Evolutionary conservation across 1,139 yeast genomes (phyloP), one percentile per base, ranked within the genome.

Genomic region (Taphrina deformans): DNA sequence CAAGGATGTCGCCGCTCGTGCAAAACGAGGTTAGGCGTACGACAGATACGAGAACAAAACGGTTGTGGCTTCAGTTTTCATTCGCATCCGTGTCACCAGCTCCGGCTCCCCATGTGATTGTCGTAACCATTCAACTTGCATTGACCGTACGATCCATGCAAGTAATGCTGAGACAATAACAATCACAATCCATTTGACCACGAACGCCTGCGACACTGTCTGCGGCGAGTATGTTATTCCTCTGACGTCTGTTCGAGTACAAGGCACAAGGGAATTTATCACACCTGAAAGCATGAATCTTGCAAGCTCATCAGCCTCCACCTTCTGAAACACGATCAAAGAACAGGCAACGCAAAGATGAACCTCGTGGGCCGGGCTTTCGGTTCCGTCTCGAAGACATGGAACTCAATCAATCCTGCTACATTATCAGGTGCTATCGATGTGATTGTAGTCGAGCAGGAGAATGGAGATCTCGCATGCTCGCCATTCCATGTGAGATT

Each of bases 401-500:
- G 97, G 98, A 91, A 91, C 72, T 90, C 97, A 40, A 85, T 93
- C 72, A 93, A 93, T 73, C 99, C 99, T 3, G 69, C 59, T 16
- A 48, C 56, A 0, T 80, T 93, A 29, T 87, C 96, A 38, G 99
- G 99, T 2, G 99, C 99, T 35, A 93, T 93, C 75, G 99, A 93
- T 76, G 91, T 95, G 68, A 90, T 93, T 55, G 99, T 92, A 7
- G 88, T 95, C n/a, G 97, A 93, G 76, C 96, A 89, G 73, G 89
- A 89, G 16, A 86, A 88, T 74, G 88, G 89, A 0, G 84, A 89
- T 33, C 78, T 91, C 62, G 88, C 89, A 67, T 92, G 98, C 72
- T 90, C 97, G 6, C 99, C 99, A 6, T 95, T 96, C 81, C 99
- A 93, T 76, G 89, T 93, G 51, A 80, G 99, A 67, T 95, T 93